phyloP scores from a whole-genome alignment of 768 basidiomycete species.

The Trametes gibbosa region DNA sequence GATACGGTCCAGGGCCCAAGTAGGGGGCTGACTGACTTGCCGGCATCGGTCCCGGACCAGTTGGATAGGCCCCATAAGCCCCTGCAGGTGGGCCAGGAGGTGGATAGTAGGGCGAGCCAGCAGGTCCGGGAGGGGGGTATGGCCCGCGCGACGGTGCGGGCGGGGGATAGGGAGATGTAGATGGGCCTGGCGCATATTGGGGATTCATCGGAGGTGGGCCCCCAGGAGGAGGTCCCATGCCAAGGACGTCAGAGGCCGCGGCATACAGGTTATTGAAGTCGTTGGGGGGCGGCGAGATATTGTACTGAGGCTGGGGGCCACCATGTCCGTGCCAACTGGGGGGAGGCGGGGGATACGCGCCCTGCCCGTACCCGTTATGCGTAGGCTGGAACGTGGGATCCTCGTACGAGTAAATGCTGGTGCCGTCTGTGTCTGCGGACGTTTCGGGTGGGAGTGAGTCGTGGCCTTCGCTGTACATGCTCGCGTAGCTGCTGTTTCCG shows the following conservation, averaged over 20 bases:
- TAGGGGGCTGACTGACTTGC: conserved; percentile 18
- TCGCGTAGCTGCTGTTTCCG: conserved; percentile 30
- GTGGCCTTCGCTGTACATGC: conserved; percentile 28
- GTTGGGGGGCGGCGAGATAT: conserved; percentile 9
- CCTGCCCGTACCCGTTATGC: conserved; percentile 10
- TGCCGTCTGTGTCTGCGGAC: conserved; percentile 36
- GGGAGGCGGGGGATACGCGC: conserved; percentile 11
- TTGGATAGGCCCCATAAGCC: conserved; percentile 9
- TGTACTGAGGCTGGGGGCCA: conserved; percentile 14
- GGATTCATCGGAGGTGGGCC: conserved; percentile 21
- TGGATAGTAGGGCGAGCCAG: conserved; percentile 8
- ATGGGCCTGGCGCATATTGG: conserved; percentile 10
- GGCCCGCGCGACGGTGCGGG: conserved; percentile 13
- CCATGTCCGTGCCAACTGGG: conserved; percentile 13
- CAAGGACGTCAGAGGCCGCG: conserved; percentile 79
- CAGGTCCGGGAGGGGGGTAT: conserved; percentile 15
- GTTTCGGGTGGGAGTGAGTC: conserved; percentile 21
- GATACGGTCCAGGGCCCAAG: conserved; percentile 19
- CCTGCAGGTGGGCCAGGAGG: neutral
- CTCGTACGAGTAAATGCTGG: conserved; percentile 39
- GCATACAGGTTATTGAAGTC: conserved; percentile 63
- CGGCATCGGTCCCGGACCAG: conserved; percentile 8
- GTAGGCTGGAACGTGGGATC: conserved; percentile 24
- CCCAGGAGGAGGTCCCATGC: conserved; percentile 65
- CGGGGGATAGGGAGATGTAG: conserved; percentile 12